Evolutionary conservation across 2,329 filamentous ascomycete genomes (phyloP).

Genomic region (Beauveria asiatica): DNA sequence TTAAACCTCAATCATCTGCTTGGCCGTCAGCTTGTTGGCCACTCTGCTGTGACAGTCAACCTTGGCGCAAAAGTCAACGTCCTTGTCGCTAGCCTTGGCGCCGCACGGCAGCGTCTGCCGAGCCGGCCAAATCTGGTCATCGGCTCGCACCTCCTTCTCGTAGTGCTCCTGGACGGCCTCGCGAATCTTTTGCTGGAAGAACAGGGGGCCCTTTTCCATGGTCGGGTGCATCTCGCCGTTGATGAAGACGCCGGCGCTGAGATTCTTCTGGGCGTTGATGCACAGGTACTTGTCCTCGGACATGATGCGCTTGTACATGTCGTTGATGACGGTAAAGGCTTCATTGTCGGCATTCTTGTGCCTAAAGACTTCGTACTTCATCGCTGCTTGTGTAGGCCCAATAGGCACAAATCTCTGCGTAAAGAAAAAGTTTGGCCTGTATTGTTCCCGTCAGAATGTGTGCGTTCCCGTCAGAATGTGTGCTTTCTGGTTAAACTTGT

Average conservation of each 20-base stretch:
- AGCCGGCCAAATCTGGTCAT: constrained; percentile 45
- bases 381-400: constrained; percentile 39
- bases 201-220: constrained; percentile 50
- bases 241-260: constrained; percentile 52
- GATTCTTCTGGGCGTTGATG: constrained; percentile 49
- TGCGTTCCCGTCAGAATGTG: neutral
- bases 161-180: constrained; percentile 39
- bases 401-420: constrained; percentile 54
- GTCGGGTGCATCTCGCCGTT: constrained; percentile 55
- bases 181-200: constrained; percentile 45
- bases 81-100: constrained; percentile 19
- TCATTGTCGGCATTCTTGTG: constrained; percentile 52
- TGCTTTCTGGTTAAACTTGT: neutral
- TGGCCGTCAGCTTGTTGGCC: constrained; percentile 2
- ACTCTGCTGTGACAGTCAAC: constrained; percentile 25
- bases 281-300: constrained; percentile 57
- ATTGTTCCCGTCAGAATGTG: constrained; percentile 1
- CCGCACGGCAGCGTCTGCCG: constrained; percentile 25
- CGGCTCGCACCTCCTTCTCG: constrained; percentile 34
- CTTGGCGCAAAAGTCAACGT: constrained; percentile 26
- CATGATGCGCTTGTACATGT: constrained; percentile 57
- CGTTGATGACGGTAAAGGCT: constrained; percentile 47
- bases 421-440: constrained; percentile 53
- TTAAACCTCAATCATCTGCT: constrained; percentile 19
- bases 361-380: constrained; percentile 56